Conservation (phyloP, 2,329 filamentous ascomycete species). For the Davidsoniella eucalypti region DNA sequence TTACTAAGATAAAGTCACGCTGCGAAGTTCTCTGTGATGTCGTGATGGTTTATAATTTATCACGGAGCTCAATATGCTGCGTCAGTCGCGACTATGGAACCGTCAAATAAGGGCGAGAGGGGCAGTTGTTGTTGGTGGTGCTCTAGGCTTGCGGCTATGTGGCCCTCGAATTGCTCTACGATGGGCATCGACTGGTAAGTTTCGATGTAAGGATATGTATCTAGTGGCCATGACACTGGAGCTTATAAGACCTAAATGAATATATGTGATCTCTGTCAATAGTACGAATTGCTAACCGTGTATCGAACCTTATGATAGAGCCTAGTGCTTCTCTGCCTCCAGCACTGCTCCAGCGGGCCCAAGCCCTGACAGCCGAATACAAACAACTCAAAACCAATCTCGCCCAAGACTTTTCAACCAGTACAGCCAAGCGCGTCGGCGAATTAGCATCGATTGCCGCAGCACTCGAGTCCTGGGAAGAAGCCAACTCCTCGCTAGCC, state of each 20-base stretch:
- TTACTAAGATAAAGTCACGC: no score
- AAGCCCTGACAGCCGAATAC: slow-evolving; percentile 40
- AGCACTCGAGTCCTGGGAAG: slow-evolving; percentile 43
- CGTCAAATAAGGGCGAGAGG: neutral
- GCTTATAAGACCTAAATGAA: no score
- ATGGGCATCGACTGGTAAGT: neutral
- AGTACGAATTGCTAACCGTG: neutral
- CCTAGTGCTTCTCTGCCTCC: slow-evolving; percentile 26
- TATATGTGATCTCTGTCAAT: neutral
- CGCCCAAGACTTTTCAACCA: slow-evolving; percentile 36
- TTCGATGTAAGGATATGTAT: neutral
- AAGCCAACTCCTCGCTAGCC: slow-evolving; percentile 31
- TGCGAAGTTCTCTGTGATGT: no score
- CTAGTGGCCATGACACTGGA: no score
- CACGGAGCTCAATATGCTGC: no score
- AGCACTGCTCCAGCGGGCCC: slow-evolving; percentile 43
- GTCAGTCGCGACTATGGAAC: no score
- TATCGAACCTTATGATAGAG: neutral
- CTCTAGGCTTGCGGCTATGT: no score
- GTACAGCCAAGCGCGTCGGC: slow-evolving; percentile 41
- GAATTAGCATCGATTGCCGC: slow-evolving; percentile 41
- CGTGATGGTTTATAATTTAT: no score
- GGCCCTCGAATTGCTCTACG: neutral
- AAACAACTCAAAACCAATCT: slow-evolving; percentile 34
- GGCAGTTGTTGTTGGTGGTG: no score